Conservation (phyloP, 176 grass and related monocot genomes). For the Oryza meridionalis region DNA sequence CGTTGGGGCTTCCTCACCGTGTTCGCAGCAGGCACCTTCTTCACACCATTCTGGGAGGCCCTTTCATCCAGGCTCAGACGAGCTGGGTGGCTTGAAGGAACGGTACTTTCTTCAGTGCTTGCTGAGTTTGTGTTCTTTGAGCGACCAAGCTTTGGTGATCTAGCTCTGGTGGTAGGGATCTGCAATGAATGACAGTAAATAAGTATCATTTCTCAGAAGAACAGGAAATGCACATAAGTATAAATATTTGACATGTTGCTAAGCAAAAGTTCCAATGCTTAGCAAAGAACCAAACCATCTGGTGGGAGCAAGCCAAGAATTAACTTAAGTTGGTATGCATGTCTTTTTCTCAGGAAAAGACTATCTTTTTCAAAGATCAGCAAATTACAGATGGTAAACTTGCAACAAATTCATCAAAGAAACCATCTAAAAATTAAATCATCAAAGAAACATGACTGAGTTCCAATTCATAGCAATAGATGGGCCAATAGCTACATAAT, state of each 20-base stretch:
- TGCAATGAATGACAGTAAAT: constrained; percentile 29
- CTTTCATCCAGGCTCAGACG: constrained; percentile 57
- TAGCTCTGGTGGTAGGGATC: constrained; percentile 67
- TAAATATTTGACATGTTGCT: constrained; percentile 1
- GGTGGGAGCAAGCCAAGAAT: constrained; percentile 8
- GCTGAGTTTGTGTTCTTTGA: constrained; percentile 48
- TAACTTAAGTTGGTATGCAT: neutral
- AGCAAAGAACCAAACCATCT: constrained; percentile 7
- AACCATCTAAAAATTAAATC: neutral
- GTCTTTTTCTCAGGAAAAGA: neutral
- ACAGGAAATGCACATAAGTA: neutral
- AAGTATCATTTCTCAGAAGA: constrained; percentile 27
- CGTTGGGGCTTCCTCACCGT: constrained; percentile 49
- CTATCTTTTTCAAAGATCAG: neutral
- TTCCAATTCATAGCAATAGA: constrained; percentile 9
- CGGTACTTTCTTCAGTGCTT: constrained; percentile 21
- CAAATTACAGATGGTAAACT: neutral
- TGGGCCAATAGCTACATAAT: neutral
- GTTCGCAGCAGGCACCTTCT: constrained; percentile 32
- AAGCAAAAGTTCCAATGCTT: neutral
- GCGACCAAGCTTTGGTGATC: constrained; percentile 69
- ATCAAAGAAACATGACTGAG: neutral
- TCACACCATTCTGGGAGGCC: constrained; percentile 34
- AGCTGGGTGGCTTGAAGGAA: constrained; percentile 34
- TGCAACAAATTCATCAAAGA: constrained; percentile 10